These are phyloP conservation scores for Tetrastigma voinierianum DNA, from an alignment of 164 flowering plant species.

Conservation along the genomic window DNA sequence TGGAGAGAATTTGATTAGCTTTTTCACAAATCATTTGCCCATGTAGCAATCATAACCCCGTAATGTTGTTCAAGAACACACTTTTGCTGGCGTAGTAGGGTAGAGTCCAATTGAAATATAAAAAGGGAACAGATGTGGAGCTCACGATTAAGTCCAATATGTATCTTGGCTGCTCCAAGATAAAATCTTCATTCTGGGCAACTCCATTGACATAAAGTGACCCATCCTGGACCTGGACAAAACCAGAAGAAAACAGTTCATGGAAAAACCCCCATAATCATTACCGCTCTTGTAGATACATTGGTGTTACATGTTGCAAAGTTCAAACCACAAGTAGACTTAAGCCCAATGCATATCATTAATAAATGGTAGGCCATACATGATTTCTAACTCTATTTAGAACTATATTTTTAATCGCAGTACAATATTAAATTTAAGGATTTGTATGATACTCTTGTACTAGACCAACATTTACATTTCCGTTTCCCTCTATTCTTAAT, in stretches of 20 bases:
- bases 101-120: constrained; percentile 1
- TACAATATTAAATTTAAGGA: too few species aligned
- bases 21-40: constrained; percentile 18
- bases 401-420: too few species aligned
- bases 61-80: constrained; percentile 41
- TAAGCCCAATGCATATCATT: too few species aligned
- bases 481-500: too few species aligned
- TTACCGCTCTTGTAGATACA: too few species aligned
- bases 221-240: constrained; percentile 42
- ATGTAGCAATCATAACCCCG: constrained; percentile 21
- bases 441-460: too few species aligned
- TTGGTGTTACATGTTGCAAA: too few species aligned
- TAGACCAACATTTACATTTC: too few species aligned
- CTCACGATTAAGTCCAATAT: constrained; percentile 30
- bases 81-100: constrained; percentile 15
- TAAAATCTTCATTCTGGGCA: constrained; percentile 38
- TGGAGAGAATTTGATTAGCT: not conserved
- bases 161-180: constrained; percentile 35
- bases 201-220: constrained; percentile 41
- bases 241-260: not conserved
- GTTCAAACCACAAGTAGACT: too few species aligned
- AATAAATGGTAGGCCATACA: too few species aligned
- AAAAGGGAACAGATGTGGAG: not conserved
- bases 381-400: too few species aligned
- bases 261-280: not conserved